Percentiles rank a stretch among this genome's conserved stretches.
Conservation (phyloP, 305 asterid genomes). For the Solanum hybrid region DNA sequence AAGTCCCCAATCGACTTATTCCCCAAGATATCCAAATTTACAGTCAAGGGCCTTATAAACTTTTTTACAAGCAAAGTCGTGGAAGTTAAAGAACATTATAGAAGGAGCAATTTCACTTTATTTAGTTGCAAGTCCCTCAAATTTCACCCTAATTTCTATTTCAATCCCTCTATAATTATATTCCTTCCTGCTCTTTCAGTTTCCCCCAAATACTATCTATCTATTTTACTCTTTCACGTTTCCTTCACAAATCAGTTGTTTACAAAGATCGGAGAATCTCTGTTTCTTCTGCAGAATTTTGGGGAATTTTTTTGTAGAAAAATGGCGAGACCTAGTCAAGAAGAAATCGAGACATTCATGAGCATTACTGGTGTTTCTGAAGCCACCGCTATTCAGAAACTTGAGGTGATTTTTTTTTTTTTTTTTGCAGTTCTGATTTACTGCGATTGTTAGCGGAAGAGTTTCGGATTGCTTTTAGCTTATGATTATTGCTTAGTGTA, state of each 20-base stretch:
- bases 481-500: not conserved
- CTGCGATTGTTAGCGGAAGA: not conserved
- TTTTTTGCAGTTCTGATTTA: not conserved
- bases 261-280: not conserved
- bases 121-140: not conserved
- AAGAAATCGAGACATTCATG: conserved; percentile 63
- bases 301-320: not conserved
- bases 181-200: not conserved
- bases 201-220: conserved; percentile 6
- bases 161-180: not conserved
- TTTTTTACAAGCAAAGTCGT: conserved; percentile 2
- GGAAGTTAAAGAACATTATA: conserved; percentile 16
- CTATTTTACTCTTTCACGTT: conserved; percentile 8
- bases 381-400: conserved; percentile 49
- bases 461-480: not conserved
- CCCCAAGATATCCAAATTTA: conserved; percentile 14
- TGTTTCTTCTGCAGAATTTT: not conserved
- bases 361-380: conserved; percentile 75
- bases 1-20: conserved; percentile 10
- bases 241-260: not conserved
- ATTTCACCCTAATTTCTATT: not conserved
- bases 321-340: conserved; percentile 73
- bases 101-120: conserved; percentile 5
- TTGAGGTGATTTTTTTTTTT: conserved; percentile 40
- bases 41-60: not conserved